A percentile compares a stretch with the other conserved stretches of the same genome.
Evolutionary conservation across 768 basidiomycete genomes (phyloP).

Genomic region (Podaxis carcinomalis): DNA sequence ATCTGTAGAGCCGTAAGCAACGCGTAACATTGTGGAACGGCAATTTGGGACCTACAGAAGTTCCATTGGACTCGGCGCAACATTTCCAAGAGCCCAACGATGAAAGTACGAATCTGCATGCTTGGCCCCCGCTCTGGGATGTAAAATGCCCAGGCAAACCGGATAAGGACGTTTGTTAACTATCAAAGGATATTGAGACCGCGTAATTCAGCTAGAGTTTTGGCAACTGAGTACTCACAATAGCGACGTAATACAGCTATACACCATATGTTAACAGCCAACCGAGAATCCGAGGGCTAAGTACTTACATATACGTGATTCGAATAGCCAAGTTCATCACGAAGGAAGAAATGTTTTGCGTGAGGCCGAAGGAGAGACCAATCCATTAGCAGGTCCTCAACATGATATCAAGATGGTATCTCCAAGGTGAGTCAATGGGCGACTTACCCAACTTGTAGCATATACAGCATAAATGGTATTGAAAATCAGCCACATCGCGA

Average conservation of each 20-base stretch:
- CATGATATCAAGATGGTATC: neutral
- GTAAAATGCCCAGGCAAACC: constrained; percentile 84
- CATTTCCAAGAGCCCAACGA: constrained; percentile 70
- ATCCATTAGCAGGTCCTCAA: constrained; percentile 82
- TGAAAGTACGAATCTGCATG: constrained; percentile 56
- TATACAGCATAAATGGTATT: constrained; percentile 66
- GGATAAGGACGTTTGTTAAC: constrained; percentile 67
- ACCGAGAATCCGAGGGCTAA: neutral
- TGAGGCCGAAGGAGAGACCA: constrained; percentile 78
- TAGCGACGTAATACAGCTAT: constrained; percentile 75
- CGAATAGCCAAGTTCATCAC: constrained; percentile 72
- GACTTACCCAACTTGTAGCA: constrained; percentile 70
- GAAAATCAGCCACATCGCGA: constrained; percentile 67
- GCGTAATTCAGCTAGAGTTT: neutral
- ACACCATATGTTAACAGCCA: neutral
- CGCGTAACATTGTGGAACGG: neutral
- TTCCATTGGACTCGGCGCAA: constrained; percentile 88
- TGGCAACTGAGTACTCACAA: constrained; percentile 39
- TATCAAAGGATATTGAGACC: constrained; percentile 21
- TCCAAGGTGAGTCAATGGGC: neutral
- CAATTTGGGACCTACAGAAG: constrained; percentile 58
- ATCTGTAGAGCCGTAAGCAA: constrained; percentile 15
- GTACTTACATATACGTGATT: constrained; percentile 53
- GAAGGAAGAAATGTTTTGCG: constrained; percentile 55
- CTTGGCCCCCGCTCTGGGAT: constrained; percentile 49